phyloP scores from a whole-genome alignment of 768 basidiomycete species.

The Naganishia randhawae region DNA sequence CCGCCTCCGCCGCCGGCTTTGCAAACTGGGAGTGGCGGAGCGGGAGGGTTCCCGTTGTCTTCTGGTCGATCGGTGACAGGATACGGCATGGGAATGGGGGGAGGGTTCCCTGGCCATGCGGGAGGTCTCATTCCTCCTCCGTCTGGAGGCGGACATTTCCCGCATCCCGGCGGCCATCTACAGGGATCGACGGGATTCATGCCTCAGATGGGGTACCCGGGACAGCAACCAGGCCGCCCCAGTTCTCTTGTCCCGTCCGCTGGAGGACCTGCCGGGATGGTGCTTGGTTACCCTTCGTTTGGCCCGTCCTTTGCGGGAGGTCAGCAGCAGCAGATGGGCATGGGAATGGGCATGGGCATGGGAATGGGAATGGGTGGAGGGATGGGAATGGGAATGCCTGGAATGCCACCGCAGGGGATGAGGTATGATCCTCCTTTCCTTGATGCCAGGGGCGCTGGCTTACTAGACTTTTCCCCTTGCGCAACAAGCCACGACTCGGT shows the following conservation, averaged over 20 bases:
- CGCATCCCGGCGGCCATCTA: neutral
- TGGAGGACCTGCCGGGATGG: neutral
- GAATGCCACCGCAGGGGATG: neutral
- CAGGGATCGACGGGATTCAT: neutral
- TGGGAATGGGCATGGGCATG: neutral
- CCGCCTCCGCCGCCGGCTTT: neutral
- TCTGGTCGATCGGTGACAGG: neutral
- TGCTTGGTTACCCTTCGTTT: neutral
- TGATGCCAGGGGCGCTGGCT: neutral
- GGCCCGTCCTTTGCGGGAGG: too few relatives aligned
- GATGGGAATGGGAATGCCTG: too few relatives aligned
- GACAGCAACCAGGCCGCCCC: neutral
- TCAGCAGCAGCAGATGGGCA: neutral
- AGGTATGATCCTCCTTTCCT: neutral
- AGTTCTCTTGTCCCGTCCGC: neutral
- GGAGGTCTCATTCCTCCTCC: neutral
- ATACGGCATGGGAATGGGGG: neutral
- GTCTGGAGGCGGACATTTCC: neutral
- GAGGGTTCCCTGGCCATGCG: neutral
- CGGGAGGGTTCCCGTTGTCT: neutral
- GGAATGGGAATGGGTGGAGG: too few relatives aligned
- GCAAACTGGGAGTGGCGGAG: too few relatives aligned
- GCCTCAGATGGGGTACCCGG: neutral
- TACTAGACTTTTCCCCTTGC: neutral
- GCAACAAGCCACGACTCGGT: conserved; percentile 6